Base-by-base conservation (phyloP, 805 yeast species). In the Monosporozyma aquatica region DNA sequence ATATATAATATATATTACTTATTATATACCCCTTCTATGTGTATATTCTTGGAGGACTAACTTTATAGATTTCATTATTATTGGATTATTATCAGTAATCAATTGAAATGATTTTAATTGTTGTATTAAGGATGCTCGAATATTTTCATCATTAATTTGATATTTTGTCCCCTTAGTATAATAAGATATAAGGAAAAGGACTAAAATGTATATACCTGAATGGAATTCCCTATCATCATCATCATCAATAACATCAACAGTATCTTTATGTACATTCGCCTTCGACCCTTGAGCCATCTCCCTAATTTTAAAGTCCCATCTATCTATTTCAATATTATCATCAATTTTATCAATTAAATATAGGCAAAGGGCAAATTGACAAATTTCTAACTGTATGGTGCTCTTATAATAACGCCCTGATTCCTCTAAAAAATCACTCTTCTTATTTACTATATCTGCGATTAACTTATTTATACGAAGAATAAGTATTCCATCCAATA, bases 291-390 rank as follows among this genome's bases (percentile, higher is more conserved):
- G n/a, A n/a, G n/a, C n/a, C n/a, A n/a, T n/a, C n/a, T n/a, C n/a
- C n/a, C n/a, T n/a, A n/a, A n/a, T n/a, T n/a, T n/a, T n/a, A n/a
- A n/a, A 14, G 27, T 23, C 21, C 40, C 40, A 37, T 11, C 25
- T 24, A 1, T 23, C 15, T 15, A 30, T 25, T 23, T 23, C n/a
- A 13, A 23, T 15, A 11, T 17, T 24, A 15, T 9, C 21, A 17
- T 32, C 18, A 10, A 35, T 33, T 8, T 18, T 11, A 18, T 33
- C 38, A 14, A 23, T 25, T n/a, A 40, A 9, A 21, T 34, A 26
- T 28, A 40, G 13, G 21, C 43, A 40, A 18, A 40, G 25, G 9
- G 37, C 42, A 20, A 17, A 23, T 23, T 39, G 36, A 13, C 42
- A 39, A 28, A 37, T 37, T 21, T 26, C 10, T 22, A 28, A 21